Evolutionary conservation across 2,329 filamentous ascomycete genomes (phyloP), one percentile per base, ranked within the genome.

Genomic region (Orbilia blumenaviensis): DNA sequence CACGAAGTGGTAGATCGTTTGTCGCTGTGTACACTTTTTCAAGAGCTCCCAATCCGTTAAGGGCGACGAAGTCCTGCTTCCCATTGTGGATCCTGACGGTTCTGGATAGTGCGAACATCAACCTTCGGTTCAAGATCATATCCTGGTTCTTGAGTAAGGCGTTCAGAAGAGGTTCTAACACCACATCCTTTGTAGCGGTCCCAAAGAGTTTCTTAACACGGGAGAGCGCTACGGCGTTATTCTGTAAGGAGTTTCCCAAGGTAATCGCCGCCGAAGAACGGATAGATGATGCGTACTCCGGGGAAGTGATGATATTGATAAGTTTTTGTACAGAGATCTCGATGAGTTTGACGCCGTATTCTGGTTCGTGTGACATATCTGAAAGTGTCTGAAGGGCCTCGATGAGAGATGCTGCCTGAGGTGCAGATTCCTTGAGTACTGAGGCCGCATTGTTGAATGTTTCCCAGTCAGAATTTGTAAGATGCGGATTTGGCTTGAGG

Each of bases 321-420:
- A 90, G 82, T 1, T 91, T 84, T 1, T 86, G 86, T 1, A 85
- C 85, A 1, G 83, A 80, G 78, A 89, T 86, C 80, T 88, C 86
- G 21, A 86, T 84, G 71, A 91, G 86, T 81, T 89, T 87, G 16
- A 89, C 83, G 8, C 89, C 89, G 81, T 90, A 91, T 83, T 90
- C 91, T 77, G 91, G 88, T 81, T 91, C 89, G 81, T 91, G 89
- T 0, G 89, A 87, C 27, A 90, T 83, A 5, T 91, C 89, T 76
- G 87, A 85, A n/a, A 91, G 85, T 34, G 84, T 84, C 34, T 87
- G 85, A 6, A 91, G 84, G 0, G 82, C 81, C 9, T 78, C 60
- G 34, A 36, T 32, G 29, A 71, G 52, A 25, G 14, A 72, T 18
- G 80, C 75, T 4, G 63, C 77, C 81, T 78, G 58, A 77, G 67